phyloP scores from a whole-genome alignment of 176 grass and related monocot genomes.

The Triticum aestivum region DNA sequence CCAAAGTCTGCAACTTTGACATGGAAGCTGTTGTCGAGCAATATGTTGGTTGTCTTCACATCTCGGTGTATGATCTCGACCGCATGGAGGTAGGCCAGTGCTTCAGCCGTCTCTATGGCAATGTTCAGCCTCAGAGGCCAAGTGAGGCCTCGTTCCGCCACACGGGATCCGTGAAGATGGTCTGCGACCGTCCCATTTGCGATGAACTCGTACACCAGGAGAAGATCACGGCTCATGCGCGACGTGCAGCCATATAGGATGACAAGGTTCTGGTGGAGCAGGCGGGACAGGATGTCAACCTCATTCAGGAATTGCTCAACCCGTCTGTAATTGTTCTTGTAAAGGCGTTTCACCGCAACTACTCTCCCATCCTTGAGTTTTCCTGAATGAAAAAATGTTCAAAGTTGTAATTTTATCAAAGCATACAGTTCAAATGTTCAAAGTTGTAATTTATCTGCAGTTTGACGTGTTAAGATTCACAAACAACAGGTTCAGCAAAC shows the following conservation, averaged over 20 bases:
- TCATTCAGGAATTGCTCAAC: slow-evolving; percentile 86
- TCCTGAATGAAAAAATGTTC: slow-evolving; percentile 34
- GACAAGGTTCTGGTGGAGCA: slow-evolving; percentile 78
- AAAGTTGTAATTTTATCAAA: neutral
- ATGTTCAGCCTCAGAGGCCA: slow-evolving; percentile 76
- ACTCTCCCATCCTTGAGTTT: slow-evolving; percentile 66
- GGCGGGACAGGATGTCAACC: slow-evolving; percentile 68
- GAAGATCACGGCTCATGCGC: slow-evolving; percentile 62
- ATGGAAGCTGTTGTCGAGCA: slow-evolving; percentile 71
- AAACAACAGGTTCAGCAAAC: too few relatives aligned
- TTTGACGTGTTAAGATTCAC: neutral
- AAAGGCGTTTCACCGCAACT: slow-evolving; percentile 86
- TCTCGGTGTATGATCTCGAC: slow-evolving; percentile 89
- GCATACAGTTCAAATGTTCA: neutral
- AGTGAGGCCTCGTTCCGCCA: slow-evolving; percentile 39
- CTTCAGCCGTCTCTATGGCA: slow-evolving; percentile 79
- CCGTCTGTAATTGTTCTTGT: slow-evolving; percentile 66
- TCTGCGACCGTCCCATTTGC: slow-evolving; percentile 89
- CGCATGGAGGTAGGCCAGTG: slow-evolving; percentile 70
- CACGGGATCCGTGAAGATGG: slow-evolving; percentile 67
- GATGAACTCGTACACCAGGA: slow-evolving; percentile 82
- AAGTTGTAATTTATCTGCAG: neutral
- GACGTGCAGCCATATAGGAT: slow-evolving; percentile 82
- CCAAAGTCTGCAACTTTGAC: slow-evolving; percentile 93
- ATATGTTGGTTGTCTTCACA: slow-evolving; percentile 86